Base-by-base conservation (phyloP, 768 basidiomycete genomes). In the Leccinellum albellum region DNA sequence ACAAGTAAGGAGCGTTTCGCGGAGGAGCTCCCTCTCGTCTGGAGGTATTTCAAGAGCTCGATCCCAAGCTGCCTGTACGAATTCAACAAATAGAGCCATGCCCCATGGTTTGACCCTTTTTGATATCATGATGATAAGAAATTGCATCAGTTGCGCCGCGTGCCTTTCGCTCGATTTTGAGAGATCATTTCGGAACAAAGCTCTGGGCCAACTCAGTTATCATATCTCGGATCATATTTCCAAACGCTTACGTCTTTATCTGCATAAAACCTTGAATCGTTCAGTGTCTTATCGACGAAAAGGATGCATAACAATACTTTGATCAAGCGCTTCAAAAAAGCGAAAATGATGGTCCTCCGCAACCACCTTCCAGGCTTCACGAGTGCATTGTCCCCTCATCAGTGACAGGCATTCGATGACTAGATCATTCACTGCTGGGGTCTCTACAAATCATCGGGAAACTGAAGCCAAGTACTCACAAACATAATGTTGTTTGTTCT, bases 1-100 rank as follows among this genome's bases (percentile, higher is more conserved):
- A 33, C 74, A 71, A 10, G 60, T 67, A 50, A 83, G 58, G 6
- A 79, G 57, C 6, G 71, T 62, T 52, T 77, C 73, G 29, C 70
- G 70, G 37, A 82, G 63, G 21, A 68, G 53, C 2, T 53, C 51
- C 13, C 23, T 29, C 32, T 45, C 46, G 20, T 58, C 42, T 24
- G 28, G 28, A 20, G 57, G 52, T 23, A 29, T 35, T 49, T 60
- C 61, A 20, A 67, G 40, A 20, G 69, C 42, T 26, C 47, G 62
- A 10, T 62, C 58, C 28, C 57, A 56, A 17, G 64, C 57, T 14
- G 51, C 51, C 10, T 64, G 62, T 35, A 60, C 46, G 24, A 71
- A 54, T 32, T 52, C 57, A 32, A 53, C 24, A 17, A 52, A 46
- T 21, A 31, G 33, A 24, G 56, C 58, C 40, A 51, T 48, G 6